Base-by-base conservation (phyloP, 805 yeast genomes). In the Schizosaccharomyces lindneri region DNA sequence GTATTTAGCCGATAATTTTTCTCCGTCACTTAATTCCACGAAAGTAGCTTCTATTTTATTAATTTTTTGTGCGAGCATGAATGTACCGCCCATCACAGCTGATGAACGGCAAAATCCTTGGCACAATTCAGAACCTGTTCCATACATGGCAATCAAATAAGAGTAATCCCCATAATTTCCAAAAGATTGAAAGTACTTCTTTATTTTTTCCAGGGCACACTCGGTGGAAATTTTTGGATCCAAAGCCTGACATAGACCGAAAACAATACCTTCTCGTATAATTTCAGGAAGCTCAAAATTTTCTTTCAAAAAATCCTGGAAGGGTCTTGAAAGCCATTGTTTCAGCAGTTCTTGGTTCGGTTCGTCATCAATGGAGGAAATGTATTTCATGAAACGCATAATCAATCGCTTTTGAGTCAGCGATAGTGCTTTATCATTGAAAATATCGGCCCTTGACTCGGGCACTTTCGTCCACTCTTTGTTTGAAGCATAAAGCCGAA, bases 41-140 rank as follows among this genome's bases (percentile, higher is more conserved):
- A 19, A 29, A 36, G 19, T 51, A 17, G 21, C 36, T 19, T 29
- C 57, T 7, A 51, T 15, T 9, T 29, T 29, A 9, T 29, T 29
- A 7, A 51, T 11, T 27, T 21, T 29, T 51, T 51, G 57, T 11
- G 36, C 39, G 39, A 57, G 60, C 48, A 57, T 41, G 21, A 27
- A 57, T 21, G 60, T 57, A 21, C 43, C 48, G n/a, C 60, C 60
- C 60, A 39, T 57, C 9, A 57, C 60, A 17, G 60, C 60, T 5
- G 60, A 27, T 41, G 48, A 41, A 7, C 60, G 60, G 5, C 60
- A 57, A n/a, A 57, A 57, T 21, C 43, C 60, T 31, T 57, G 60
- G 21, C 43, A 39, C n/a, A 41, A 19, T 57, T 57, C 60, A 19
- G 60, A 41, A 1, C 48, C 60, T 1, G 60, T 57, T n/a, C 48